Percentiles rank a stretch among this genome's conserved stretches.
Evolutionary conservation across 306 rosid species (phyloP).

Genomic region (Ormosia emarginata): DNA sequence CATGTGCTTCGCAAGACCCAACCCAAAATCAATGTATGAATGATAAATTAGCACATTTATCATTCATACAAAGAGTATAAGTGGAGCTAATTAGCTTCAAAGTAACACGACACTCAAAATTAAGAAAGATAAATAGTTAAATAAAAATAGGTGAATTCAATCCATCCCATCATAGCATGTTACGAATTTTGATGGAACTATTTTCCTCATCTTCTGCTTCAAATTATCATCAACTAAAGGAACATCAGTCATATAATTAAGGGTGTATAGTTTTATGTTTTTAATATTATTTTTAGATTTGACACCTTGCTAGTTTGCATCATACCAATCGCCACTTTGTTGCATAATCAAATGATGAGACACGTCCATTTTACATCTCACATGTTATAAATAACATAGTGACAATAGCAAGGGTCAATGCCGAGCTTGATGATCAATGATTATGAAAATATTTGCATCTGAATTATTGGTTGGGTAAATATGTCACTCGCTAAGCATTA

Average conservation of each 20-base stretch:
- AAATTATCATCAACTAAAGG: background rate
- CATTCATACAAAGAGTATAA: background rate
- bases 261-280: background rate
- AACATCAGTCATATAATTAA: background rate
- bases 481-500: background rate
- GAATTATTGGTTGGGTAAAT: constrained; percentile 9
- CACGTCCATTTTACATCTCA: background rate
- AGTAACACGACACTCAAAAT: background rate
- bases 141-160: background rate
- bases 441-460: constrained; percentile 16
- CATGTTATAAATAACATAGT: background rate
- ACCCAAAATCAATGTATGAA: background rate
- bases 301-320: background rate
- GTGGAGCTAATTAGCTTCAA: background rate
- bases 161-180: background rate
- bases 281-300: background rate
- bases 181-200: background rate
- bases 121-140: background rate
- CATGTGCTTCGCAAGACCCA: background rate
- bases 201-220: background rate
- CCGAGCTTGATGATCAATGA: constrained; percentile 3
- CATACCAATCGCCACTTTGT: background rate
- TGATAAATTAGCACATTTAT: background rate
- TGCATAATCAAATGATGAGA: background rate
- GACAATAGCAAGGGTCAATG: background rate